These are phyloP conservation scores for Antrodiella citrinella DNA, from an alignment of 768 basidiomycete genomes.

Conservation along the genomic window DNA sequence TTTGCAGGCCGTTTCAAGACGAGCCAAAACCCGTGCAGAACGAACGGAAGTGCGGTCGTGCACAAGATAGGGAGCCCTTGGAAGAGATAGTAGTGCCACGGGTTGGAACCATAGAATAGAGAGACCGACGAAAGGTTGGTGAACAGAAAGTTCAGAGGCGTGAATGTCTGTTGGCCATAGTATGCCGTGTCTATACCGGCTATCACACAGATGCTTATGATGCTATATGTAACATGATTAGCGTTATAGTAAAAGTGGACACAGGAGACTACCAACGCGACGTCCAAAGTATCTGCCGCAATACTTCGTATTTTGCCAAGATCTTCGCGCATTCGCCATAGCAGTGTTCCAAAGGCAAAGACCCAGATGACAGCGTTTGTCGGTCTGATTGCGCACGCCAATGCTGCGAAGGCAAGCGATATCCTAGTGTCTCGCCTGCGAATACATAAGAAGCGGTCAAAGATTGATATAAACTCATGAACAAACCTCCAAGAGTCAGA, in stretches of 20 bases:
- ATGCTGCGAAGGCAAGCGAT: slow-evolving; percentile 53
- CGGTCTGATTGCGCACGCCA: slow-evolving; percentile 79
- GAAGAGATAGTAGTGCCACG: slow-evolving; percentile 84
- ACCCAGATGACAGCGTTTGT: slow-evolving; percentile 86
- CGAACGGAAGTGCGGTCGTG: slow-evolving; percentile 66
- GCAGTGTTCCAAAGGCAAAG: slow-evolving; percentile 51
- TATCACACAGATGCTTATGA: slow-evolving; percentile 7
- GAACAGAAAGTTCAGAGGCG: slow-evolving; percentile 73
- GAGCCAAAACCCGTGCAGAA: slow-evolving; percentile 49
- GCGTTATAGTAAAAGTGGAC: no score
- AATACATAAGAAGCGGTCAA: slow-evolving; percentile 9
- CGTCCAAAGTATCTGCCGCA: slow-evolving; percentile 34
- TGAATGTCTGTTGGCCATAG: slow-evolving; percentile 59
- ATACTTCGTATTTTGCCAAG: slow-evolving; percentile 23
- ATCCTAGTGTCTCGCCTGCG: slow-evolving; percentile 25
- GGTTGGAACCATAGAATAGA: slow-evolving; percentile 81
- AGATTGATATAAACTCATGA: no score
- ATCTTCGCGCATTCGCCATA: slow-evolving; percentile 44
- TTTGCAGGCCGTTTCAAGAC: slow-evolving; percentile 9
- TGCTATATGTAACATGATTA: slow-evolving; percentile 4
- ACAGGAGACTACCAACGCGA: no score
- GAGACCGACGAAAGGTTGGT: slow-evolving; percentile 84
- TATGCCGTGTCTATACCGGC: slow-evolving; percentile 57
- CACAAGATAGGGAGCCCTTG: slow-evolving; percentile 84
- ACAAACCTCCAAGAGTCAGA: slow-evolving; percentile 14